Evolutionary conservation across 192 early-diverging fungal species (phyloP).

Genomic region (Chytriomyces sp.): DNA sequence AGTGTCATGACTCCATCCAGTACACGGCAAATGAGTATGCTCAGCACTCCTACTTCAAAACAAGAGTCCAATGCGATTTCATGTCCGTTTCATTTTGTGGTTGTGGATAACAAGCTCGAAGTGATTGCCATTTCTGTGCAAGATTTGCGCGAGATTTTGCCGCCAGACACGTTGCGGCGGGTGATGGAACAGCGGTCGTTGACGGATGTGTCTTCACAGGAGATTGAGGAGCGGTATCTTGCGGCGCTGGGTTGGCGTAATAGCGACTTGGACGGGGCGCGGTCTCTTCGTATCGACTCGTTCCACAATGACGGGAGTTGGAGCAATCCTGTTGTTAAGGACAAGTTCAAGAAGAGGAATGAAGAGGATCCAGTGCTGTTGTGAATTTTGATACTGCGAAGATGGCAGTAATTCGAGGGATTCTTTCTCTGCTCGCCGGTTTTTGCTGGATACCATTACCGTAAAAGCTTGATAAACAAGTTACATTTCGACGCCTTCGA

Average conservation of each 20-base stretch:
- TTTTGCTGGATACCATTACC: too few relatives aligned
- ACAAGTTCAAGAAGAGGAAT: slow-evolving; percentile 24
- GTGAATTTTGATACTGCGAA: too few relatives aligned
- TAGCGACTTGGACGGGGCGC: neutral
- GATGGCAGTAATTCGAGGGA: too few relatives aligned
- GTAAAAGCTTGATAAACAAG: too few relatives aligned
- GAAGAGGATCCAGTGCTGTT: neutral
- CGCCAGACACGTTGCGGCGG: slow-evolving; percentile 10
- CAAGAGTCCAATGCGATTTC: slow-evolving; percentile 1
- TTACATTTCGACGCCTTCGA: too few relatives aligned
- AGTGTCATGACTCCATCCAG: neutral
- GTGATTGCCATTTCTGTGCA: slow-evolving; percentile 11
- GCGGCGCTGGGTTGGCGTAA: slow-evolving; percentile 31
- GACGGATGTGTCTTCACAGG: slow-evolving; percentile 30
- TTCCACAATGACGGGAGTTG: slow-evolving; percentile 24
- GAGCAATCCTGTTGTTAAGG: slow-evolving; percentile 33
- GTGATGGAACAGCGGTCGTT: slow-evolving; percentile 19
- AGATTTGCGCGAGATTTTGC: slow-evolving; percentile 34
- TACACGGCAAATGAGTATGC: neutral
- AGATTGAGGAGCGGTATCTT: slow-evolving; percentile 37
- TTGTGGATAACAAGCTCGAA: slow-evolving; percentile 26
- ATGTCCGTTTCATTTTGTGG: slow-evolving; percentile 36
- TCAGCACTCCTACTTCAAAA: too few relatives aligned
- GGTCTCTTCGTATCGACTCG: neutral
- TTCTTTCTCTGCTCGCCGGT: too few relatives aligned